phyloP scores from a whole-genome alignment of 495 filamentous ascomycete genomes.

The Neurospora sp. region DNA sequence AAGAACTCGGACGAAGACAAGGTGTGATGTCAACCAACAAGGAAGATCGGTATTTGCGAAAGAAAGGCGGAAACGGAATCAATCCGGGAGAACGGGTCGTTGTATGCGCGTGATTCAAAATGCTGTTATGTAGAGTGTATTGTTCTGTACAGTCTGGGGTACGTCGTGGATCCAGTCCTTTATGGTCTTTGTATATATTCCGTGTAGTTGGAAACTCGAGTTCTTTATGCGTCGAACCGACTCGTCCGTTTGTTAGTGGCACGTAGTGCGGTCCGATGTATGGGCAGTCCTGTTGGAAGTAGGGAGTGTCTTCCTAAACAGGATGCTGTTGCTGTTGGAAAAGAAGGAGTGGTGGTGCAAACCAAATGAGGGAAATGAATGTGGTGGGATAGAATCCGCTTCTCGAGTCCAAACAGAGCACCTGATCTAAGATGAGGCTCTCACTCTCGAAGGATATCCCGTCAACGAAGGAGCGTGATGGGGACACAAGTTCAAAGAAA shows the following conservation, averaged over 20 bases:
- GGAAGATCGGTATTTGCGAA: background rate
- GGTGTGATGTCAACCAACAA: background rate
- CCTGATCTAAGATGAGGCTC: background rate
- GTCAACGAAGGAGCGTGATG: background rate
- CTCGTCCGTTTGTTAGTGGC: background rate
- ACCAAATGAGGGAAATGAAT: background rate
- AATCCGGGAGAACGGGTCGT: background rate
- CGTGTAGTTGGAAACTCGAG: background rate
- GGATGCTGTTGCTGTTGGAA: background rate
- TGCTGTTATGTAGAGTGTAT: background rate
- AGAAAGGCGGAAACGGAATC: background rate
- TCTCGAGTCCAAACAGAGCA: background rate
- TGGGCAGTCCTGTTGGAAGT: background rate
- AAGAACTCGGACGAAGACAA: background rate
- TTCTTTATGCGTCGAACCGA: background rate
- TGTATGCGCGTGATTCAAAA: background rate
- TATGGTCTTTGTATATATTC: background rate
- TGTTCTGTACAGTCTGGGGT: background rate
- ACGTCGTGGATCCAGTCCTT: constrained; percentile 6
- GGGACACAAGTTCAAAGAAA: background rate
- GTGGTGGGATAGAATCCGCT: background rate
- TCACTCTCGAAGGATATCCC: background rate
- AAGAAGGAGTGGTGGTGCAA: background rate
- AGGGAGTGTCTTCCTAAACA: background rate
- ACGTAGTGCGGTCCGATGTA: background rate